phyloP scores from a whole-genome alignment of 495 filamentous ascomycete genomes.

The Penicillium fimorum region DNA sequence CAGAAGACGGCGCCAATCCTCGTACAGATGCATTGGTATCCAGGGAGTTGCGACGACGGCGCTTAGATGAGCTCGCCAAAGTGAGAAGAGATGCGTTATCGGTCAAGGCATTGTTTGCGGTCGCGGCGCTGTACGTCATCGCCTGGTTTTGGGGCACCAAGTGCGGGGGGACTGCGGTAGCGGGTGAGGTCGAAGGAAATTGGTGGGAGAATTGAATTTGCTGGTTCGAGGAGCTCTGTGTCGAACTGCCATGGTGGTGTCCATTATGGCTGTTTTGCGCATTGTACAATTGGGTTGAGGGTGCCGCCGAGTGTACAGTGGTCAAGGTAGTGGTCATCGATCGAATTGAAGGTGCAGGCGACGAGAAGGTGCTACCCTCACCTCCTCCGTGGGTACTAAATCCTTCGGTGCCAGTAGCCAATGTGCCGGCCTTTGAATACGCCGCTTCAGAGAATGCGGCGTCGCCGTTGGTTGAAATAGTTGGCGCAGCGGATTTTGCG shows the following conservation, averaged over 20 bases:
- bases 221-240: constrained; percentile 49
- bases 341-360: constrained; percentile 84
- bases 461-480: constrained; percentile 76
- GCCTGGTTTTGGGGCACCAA: constrained; percentile 67
- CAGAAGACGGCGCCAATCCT: constrained; percentile 83
- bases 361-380: constrained; percentile 85
- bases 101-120: constrained; percentile 86
- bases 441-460: constrained; percentile 70
- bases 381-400: constrained; percentile 67
- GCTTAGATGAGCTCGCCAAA: constrained; percentile 92
- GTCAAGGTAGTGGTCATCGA: constrained; percentile 94
- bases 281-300: constrained; percentile 59
- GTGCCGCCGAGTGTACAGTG: constrained; percentile 85
- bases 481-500: constrained; percentile 71
- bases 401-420: constrained; percentile 59
- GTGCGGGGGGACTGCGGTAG: constrained; percentile 79
- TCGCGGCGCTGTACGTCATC: constrained; percentile 81
- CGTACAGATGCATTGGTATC: constrained; percentile 96
- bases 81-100: constrained; percentile 97
- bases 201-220: constrained; percentile 81
- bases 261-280: constrained; percentile 40
- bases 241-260: constrained; percentile 44
- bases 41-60: constrained; percentile 80
- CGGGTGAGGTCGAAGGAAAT: constrained; percentile 67
- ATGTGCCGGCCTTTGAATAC: constrained; percentile 76